Evolutionary conservation across 1,139 yeast genomes (phyloP).

Genomic region (Blastobotrys buckinghamii): DNA sequence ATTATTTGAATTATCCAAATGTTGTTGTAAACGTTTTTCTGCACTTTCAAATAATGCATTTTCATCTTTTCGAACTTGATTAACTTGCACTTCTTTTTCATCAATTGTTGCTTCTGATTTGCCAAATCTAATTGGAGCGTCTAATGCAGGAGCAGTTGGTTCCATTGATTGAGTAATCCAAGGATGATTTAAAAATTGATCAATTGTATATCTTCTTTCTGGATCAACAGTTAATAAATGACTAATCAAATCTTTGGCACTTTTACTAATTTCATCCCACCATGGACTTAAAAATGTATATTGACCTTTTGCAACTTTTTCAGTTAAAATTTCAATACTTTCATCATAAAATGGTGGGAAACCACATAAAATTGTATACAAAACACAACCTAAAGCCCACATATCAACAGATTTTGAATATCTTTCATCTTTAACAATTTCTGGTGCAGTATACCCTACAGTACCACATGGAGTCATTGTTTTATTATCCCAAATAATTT

Average conservation of each 20-base stretch:
- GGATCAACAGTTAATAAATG: conserved; percentile 82
- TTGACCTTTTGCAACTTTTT: conserved; percentile 78
- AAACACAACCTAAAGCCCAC: conserved; percentile 94
- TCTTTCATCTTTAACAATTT: conserved; percentile 77
- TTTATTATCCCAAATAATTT: conserved; percentile 62
- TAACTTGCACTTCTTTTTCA: not conserved
- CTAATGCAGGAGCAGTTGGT: conserved; percentile 28
- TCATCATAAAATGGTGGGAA: conserved; percentile 97
- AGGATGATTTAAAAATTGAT: conserved; percentile 75
- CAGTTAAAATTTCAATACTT: conserved; percentile 69
- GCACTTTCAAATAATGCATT: conserved; percentile 5
- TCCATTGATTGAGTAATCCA: conserved; percentile 50
- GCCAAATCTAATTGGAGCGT: conserved; percentile 21
- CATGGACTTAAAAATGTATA: conserved; percentile 82
- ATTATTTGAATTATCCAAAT: conserved; percentile 3
- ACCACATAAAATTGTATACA: conserved; percentile 86
- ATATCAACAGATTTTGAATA: conserved; percentile 90
- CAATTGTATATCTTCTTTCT: conserved; percentile 63
- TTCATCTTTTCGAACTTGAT: conserved; percentile 2
- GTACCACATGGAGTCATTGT: conserved; percentile 89
- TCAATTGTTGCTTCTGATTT: conserved; percentile 9
- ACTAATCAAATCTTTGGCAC: conserved; percentile 75
- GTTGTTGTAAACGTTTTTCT: conserved; percentile 10
- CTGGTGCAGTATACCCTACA: conserved; percentile 91
- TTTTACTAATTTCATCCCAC: conserved; percentile 90